phyloP scores from a whole-genome alignment of 2,329 filamentous ascomycete species.

The Diaporthe amygdali region DNA sequence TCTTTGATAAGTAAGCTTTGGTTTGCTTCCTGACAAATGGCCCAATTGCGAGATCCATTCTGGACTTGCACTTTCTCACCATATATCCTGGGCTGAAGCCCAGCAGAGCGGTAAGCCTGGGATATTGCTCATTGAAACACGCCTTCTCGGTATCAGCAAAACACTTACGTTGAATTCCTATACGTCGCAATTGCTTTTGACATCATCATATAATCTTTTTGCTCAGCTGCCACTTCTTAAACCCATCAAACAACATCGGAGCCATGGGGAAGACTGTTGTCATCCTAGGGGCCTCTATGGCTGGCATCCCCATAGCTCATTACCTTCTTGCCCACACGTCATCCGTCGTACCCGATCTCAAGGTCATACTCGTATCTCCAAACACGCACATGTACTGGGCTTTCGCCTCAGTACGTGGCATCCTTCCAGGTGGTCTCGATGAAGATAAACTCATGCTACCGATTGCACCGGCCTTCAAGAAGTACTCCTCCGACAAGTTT shows the following conservation, averaged over 20 bases:
- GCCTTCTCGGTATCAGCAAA: not conserved
- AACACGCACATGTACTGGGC: slow-evolving; percentile 57
- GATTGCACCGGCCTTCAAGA: slow-evolving; percentile 52
- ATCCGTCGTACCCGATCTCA: slow-evolving; percentile 45
- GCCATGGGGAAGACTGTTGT: slow-evolving; percentile 44
- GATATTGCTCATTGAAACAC: not conserved
- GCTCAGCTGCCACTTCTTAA: not conserved
- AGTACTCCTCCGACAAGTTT: slow-evolving; percentile 53
- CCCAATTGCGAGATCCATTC: not conserved
- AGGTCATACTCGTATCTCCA: slow-evolving; percentile 51
- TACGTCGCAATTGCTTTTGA: not conserved
- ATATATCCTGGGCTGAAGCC: slow-evolving; percentile 6
- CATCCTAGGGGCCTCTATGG: slow-evolving; percentile 54
- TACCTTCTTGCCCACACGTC: slow-evolving; percentile 53
- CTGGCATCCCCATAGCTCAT: slow-evolving; percentile 54
- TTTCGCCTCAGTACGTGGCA: slow-evolving; percentile 51
- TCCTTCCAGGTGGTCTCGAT: slow-evolving; percentile 50
- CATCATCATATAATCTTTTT: not conserved
- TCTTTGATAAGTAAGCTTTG: not conserved
- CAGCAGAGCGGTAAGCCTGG: not conserved
- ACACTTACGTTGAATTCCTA: not conserved
- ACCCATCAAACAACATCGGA: not conserved
- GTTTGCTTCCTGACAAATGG: not conserved
- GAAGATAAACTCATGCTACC: slow-evolving; percentile 57
- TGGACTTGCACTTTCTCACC: too few relatives aligned